Conservation (phyloP, 345 rosid species). For the Pistacia vera region DNA sequence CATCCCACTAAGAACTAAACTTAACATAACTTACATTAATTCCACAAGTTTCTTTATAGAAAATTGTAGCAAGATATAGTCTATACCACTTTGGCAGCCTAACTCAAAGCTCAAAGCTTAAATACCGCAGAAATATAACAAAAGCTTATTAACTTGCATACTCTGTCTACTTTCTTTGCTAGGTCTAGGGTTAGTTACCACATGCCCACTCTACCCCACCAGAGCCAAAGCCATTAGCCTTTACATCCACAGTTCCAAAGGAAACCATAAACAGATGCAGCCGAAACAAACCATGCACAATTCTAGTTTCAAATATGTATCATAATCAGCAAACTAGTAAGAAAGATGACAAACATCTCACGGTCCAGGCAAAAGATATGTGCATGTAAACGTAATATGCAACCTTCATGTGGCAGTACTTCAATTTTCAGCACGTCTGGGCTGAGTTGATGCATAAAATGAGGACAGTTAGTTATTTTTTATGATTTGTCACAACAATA, state of each 20-base stretch:
- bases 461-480: conserved; percentile 5
- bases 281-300: background rate
- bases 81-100: background rate
- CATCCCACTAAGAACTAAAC: background rate
- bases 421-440: conserved; percentile 1
- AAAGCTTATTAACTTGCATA: background rate
- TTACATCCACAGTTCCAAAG: background rate
- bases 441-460: background rate
- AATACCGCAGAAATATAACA: background rate
- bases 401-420: background rate
- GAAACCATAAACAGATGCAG: background rate
- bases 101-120: background rate
- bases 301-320: background rate
- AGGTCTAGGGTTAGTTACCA: background rate
- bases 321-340: background rate
- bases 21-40: background rate
- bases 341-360: background rate
- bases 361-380: background rate
- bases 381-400: background rate
- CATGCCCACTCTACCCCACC: background rate
- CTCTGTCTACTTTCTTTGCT: background rate
- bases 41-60: background rate
- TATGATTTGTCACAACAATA: background rate
- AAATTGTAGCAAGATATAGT: background rate
- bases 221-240: background rate